phyloP scores from a whole-genome alignment of 148 eudicot genomes.

The Vaccinium corymbosum region DNA sequence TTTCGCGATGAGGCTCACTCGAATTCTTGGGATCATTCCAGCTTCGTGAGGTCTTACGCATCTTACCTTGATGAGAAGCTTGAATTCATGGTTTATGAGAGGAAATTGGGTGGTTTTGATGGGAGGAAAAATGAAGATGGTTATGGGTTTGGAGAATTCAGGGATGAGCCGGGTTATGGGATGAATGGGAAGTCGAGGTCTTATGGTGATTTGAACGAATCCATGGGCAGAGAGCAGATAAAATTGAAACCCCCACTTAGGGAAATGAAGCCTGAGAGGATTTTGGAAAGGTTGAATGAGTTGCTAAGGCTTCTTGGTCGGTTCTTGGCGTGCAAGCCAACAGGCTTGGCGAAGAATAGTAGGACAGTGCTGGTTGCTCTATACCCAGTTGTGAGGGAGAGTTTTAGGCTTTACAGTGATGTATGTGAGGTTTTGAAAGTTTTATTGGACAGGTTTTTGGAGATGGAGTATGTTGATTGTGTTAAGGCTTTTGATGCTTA shows the following conservation, averaged over 20 bases:
- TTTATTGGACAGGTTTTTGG: conserved; percentile 40
- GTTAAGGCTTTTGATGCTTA: conserved; percentile 50
- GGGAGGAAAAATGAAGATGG: conserved; percentile 14
- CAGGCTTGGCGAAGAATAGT: conserved; percentile 35
- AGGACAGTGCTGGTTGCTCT: conserved; percentile 44
- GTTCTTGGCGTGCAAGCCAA: conserved; percentile 44
- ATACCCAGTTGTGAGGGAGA: conserved; percentile 50
- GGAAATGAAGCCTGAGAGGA: conserved; percentile 43
- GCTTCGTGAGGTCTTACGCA: conserved; percentile 51
- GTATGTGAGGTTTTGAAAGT: conserved; percentile 44
- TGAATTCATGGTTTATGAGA: conserved; percentile 33
- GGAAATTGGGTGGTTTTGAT: conserved; percentile 16
- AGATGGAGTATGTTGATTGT: conserved; percentile 48
- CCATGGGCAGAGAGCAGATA: conserved; percentile 17
- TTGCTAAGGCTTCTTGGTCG: conserved; percentile 46
- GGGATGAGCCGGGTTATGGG: conserved; percentile 19
- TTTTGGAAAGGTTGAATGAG: conserved; percentile 40
- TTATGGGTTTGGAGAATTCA: conserved; percentile 16
- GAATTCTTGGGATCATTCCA: conserved; percentile 57
- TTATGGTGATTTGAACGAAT: conserved; percentile 26
- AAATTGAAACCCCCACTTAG: conserved; percentile 24
- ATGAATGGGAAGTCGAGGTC: conserved; percentile 23
- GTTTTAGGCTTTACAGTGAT: conserved; percentile 52
- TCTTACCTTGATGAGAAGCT: conserved; percentile 52
- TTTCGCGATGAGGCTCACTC: conserved; percentile 53